Evolutionary conservation across 1,139 yeast species (phyloP), one percentile per base, ranked within the genome.

Genomic region (Lodderomyces pseudojiufengensis): DNA sequence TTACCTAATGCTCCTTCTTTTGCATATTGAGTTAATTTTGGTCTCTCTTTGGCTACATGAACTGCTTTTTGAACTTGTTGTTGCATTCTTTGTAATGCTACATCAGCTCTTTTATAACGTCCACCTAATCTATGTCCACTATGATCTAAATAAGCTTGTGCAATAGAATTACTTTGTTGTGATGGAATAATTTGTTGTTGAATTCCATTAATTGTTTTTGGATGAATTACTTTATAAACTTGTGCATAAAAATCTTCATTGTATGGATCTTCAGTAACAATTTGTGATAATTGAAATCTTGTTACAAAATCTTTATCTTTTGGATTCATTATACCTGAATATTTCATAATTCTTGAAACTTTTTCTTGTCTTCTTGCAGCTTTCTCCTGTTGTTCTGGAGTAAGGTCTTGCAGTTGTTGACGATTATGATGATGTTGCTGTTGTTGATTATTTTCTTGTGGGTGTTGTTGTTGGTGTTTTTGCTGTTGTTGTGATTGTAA

Each of bases 31-130:
- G 78, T 79, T 51, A 75, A 73, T 66, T 81, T 84, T 47, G 95
- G 92, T 55, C 86, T 78, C 53, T 87, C 95, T 55, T 87, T 85
- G 26, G 97, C 97, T 36, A 87, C 94, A 32, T 95, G 85, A 15
- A 92, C 97, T 7, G 97, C 97, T 55, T 85, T 85, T 57, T 90
- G 95, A 39, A 94, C 97, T 64, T 92, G 97, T 55, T 90, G 96
- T 65, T 92, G 97, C 97, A 92, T 90, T 71, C 96, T 81, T 64
- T 86, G 96, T 52, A 90, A 73, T 1, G 97, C 97, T 48, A 90
- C 84, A 59, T 87, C 96, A n/a, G 94, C 92, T 55, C 95, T 73
- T 65, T 85, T 81, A 51, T 78, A 76, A 57, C 95, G 80, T 33
- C 95, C 94, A 45, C 95, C 94, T 41, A 85, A 69, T 62, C 94